Evolutionary conservation across 768 basidiomycete species (phyloP), one percentile per base, ranked within the genome.

Genomic region (Lactarius psammicola): DNA sequence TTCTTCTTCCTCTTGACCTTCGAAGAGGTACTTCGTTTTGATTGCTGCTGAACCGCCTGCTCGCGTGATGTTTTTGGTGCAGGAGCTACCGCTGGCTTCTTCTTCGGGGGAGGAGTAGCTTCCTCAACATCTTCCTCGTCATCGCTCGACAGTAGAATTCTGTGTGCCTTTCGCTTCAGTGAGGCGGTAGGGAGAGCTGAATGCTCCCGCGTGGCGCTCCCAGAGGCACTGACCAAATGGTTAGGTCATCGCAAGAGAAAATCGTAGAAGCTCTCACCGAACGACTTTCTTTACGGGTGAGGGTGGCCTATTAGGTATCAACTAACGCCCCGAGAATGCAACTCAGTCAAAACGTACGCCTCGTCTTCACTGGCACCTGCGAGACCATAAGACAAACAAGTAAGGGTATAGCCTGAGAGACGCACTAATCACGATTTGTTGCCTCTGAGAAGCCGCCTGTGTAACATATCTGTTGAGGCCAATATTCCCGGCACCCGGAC

Each of bases 1-100:
- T 68, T 74, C 66, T 71, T 75, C 53, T 74, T 76, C 62, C 74
- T 76, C 38, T 71, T 74, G 63, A 7, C 72, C 72, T 3, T 75
- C 68, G 26, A 30, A 40, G 55, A 54, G 33, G 64, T 28, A 42
- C 36, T 42, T 51, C 66, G 26, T 57, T 70, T 30, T 56, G 64
- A 30, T 40, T 56, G 49, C 0, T 76, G 67, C 51, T 68, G 62
- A 23, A 54, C 34, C 20, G 31, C 26, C 23, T 59, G 28, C 10
- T 33, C 3, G 10, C 46, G 56, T 15, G 53, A 40, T 20, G 17
- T 7, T 4, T 55, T 26, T 18, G 61, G 54, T 11, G 60, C 8
- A 8, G 60, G 56, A 34, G 56, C 61, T 34, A 38, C 51, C 4
- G 34, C 62, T 10, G 18, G 51, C 26, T 69, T 69, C 62, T 68